A percentile compares a stretch with the other conserved stretches of the same genome.
These are phyloP conservation scores for Infundibulicybe gibba DNA, from an alignment of 768 basidiomycete species.

Conservation along the genomic window DNA sequence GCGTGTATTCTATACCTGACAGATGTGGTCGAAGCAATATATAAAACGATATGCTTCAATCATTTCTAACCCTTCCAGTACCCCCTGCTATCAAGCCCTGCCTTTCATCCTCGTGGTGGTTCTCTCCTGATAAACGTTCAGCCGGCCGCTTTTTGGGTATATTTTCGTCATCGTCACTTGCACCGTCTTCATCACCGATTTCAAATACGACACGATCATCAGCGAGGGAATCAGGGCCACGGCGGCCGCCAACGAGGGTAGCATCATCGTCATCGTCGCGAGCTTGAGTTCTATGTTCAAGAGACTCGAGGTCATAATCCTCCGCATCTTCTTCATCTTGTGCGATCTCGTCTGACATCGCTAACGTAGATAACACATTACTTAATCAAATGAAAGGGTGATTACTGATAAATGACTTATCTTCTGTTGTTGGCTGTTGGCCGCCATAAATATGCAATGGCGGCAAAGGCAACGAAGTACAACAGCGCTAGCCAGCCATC, in stretches of 20 bases:
- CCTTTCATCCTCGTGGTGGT: slow-evolving; percentile 53
- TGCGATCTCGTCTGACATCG: slow-evolving; percentile 95
- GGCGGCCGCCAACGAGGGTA: slow-evolving; percentile 64
- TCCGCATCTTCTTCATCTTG: slow-evolving; percentile 94
- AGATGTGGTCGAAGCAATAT: slow-evolving; percentile 14
- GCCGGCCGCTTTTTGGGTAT: slow-evolving; percentile 45
- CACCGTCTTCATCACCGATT: slow-evolving; percentile 75
- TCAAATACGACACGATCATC: slow-evolving; percentile 85
- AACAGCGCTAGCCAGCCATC: slow-evolving; percentile 93
- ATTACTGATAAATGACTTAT: slow-evolving; percentile 40
- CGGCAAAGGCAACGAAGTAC: slow-evolving; percentile 76
- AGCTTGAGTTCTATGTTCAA: slow-evolving; percentile 50
- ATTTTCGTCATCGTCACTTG: slow-evolving; percentile 60
- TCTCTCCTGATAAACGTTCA: slow-evolving; percentile 44
- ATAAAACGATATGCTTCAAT: slow-evolving; percentile 17
- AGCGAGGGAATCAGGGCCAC: slow-evolving; percentile 41
- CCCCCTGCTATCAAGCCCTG: slow-evolving; percentile 56
- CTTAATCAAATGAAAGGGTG: slow-evolving; percentile 15
- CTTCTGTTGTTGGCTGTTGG: slow-evolving; percentile 88
- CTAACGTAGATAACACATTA: slow-evolving; percentile 54
- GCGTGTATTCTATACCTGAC: slow-evolving; percentile 14
- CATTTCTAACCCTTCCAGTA: slow-evolving; percentile 28
- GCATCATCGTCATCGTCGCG: slow-evolving; percentile 66
- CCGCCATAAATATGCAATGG: slow-evolving; percentile 90
- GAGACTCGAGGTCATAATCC: slow-evolving; percentile 82